Percentiles rank a stretch among this genome's conserved stretches.
Conservation (phyloP, 2,329 filamentous ascomycete species). For the Blastomyces emzantsi region DNA sequence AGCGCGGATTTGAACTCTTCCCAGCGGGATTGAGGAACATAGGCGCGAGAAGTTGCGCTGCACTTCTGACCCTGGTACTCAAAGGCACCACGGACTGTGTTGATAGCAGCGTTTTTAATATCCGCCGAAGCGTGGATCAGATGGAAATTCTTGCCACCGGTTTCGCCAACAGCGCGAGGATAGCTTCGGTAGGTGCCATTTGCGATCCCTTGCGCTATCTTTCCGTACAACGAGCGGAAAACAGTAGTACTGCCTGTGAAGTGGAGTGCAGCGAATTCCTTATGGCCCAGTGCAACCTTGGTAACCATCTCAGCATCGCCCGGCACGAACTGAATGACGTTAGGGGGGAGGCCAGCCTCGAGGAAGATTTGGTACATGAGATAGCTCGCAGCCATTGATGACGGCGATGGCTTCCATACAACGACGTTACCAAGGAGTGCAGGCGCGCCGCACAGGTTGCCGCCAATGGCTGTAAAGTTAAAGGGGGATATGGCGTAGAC, state of each 20-base stretch:
- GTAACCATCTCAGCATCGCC: slow-evolving; percentile 80
- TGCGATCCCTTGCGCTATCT: slow-evolving; percentile 71
- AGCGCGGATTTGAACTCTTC: slow-evolving; percentile 60
- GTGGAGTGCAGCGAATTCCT: slow-evolving; percentile 79
- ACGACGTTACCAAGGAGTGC: slow-evolving; percentile 90
- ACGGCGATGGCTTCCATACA: slow-evolving; percentile 91
- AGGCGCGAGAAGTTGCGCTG: slow-evolving; percentile 73
- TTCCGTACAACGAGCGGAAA: slow-evolving; percentile 78
- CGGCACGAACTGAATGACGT: slow-evolving; percentile 88
- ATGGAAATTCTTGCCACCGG: slow-evolving; percentile 90
- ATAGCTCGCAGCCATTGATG: slow-evolving; percentile 81
- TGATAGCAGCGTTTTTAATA: slow-evolving; percentile 65
- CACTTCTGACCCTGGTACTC: slow-evolving; percentile 91
- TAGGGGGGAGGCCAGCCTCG: slow-evolving; percentile 76
- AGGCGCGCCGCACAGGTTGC: slow-evolving; percentile 72
- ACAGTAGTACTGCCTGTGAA: slow-evolving; percentile 90
- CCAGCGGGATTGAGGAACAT: slow-evolving; percentile 67
- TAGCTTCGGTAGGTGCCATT: slow-evolving; percentile 75
- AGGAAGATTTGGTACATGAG: slow-evolving; percentile 81
- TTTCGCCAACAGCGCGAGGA: slow-evolving; percentile 81
- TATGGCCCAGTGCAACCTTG: slow-evolving; percentile 63
- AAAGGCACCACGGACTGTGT: slow-evolving; percentile 78
- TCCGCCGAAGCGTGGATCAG: slow-evolving; percentile 69
- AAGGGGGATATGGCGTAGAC: slow-evolving; percentile 91
- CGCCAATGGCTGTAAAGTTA: slow-evolving; percentile 93